Conservation (phyloP, 2,329 filamentous ascomycete species). For the Cladophialophora psammophila region DNA sequence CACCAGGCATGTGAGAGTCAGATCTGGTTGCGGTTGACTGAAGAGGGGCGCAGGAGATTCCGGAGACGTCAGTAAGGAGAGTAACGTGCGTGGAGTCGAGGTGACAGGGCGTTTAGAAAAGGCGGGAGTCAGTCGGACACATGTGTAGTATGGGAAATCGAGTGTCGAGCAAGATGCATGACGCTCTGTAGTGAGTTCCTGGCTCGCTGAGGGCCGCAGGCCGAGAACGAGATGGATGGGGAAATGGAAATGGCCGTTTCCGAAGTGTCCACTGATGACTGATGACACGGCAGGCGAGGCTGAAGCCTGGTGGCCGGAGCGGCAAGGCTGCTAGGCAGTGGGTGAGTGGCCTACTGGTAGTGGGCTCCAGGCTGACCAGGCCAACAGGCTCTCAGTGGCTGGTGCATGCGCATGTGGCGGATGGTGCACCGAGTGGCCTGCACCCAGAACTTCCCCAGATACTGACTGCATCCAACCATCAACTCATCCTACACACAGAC, state of each 20-base stretch:
- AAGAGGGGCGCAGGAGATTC: background rate
- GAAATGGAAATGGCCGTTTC: background rate
- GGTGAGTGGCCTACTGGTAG: no score
- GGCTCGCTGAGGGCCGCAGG: background rate
- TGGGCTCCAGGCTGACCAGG: no score
- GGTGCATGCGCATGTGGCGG: background rate
- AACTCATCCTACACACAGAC: background rate
- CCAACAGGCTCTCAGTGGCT: background rate
- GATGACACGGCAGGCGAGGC: slow-evolving; percentile 7
- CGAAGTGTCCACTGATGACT: background rate
- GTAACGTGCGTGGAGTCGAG: background rate
- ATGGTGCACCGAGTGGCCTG: background rate
- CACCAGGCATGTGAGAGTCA: slow-evolving; percentile 5
- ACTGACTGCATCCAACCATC: background rate
- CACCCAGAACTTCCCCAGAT: slow-evolving; percentile 7
- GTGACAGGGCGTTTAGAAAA: background rate
- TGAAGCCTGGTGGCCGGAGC: background rate
- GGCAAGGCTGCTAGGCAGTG: no score
- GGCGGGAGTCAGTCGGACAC: background rate
- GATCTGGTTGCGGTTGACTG: background rate
- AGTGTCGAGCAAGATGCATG: background rate
- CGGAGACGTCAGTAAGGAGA: background rate
- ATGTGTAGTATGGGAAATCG: background rate
- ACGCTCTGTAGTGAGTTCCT: slow-evolving; percentile 6
- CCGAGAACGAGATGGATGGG: slow-evolving; percentile 8